Conservation (phyloP, 768 basidiomycete genomes). For the Termitomyces sp. region DNA sequence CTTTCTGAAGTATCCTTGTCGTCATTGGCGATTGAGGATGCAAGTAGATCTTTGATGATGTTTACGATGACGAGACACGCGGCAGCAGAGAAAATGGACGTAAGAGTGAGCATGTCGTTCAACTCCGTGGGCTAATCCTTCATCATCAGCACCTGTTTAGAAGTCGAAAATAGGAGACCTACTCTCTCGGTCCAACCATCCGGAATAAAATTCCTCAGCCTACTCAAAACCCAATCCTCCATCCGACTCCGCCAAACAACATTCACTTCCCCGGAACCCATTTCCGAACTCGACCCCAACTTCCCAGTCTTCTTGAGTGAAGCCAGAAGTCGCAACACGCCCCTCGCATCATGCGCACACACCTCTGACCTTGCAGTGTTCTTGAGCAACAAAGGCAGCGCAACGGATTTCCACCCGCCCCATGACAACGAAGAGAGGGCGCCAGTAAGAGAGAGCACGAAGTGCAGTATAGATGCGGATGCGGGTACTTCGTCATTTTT, state of each 20-base stretch:
- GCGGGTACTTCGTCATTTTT: neutral
- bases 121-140: conserved; percentile 34
- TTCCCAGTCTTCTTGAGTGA: conserved; percentile 41
- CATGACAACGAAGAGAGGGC: conserved; percentile 60
- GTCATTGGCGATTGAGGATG: neutral
- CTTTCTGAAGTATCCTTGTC: conserved; percentile 16
- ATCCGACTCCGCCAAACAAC: conserved; percentile 38
- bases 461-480: conserved; percentile 12
- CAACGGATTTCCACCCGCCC: conserved; percentile 75
- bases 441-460: conserved; percentile 53
- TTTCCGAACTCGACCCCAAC: conserved; percentile 46
- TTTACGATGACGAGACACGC: conserved; percentile 34
- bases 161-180: conserved; percentile 2
- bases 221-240: conserved; percentile 41
- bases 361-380: conserved; percentile 35
- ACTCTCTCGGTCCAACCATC: conserved; percentile 36
- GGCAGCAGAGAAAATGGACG: conserved; percentile 41
- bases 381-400: conserved; percentile 52
- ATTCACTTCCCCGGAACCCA: conserved; percentile 43
- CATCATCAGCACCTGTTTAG: neutral
- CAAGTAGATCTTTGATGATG: conserved; percentile 39
- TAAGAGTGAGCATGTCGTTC: conserved; percentile 47
- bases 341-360: conserved; percentile 35
- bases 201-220: conserved; percentile 30
- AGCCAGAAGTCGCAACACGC: conserved; percentile 44